Evolutionary conservation across 371 early-diverging fungal genomes (phyloP).

Genomic region (Apophysomyces variabilis): DNA sequence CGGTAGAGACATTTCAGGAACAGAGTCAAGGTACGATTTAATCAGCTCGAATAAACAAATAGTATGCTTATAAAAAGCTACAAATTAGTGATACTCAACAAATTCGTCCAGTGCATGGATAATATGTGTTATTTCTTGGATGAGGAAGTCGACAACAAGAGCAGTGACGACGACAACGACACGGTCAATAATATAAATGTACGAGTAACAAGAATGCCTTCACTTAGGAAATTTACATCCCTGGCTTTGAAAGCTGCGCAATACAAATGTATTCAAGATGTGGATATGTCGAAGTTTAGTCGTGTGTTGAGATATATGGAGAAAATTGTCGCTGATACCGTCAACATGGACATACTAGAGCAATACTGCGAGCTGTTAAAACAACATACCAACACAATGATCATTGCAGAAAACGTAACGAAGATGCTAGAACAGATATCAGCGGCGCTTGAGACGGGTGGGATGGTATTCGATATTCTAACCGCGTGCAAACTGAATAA

Average conservation of each 20-base stretch:
- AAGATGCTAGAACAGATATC: slow-evolving; percentile 13
- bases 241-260: slow-evolving; percentile 12
- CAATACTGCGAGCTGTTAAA: slow-evolving; percentile 8
- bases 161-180: background rate
- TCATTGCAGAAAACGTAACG: background rate
- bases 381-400: background rate
- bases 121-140: background rate
- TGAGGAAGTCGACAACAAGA: slow-evolving; percentile 2
- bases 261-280: slow-evolving; percentile 1
- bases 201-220: background rate
- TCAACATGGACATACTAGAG: slow-evolving; percentile 1
- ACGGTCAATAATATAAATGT: slow-evolving; percentile 4
- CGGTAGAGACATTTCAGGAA: slow-evolving; percentile 10
- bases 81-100: slow-evolving; percentile 6
- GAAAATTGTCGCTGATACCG: background rate
- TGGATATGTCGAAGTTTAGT: slow-evolving; percentile 16
- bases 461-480: slow-evolving; percentile 33
- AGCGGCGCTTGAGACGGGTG: slow-evolving; percentile 31
- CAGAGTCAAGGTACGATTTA: background rate
- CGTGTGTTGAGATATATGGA: slow-evolving; percentile 14
- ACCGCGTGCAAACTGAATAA: slow-evolving; percentile 34
- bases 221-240: slow-evolving; percentile 10
- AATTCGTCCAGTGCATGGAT: slow-evolving; percentile 10
- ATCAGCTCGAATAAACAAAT: background rate
- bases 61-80: background rate